Percentiles rank a stretch among this genome's conserved stretches.
These are phyloP conservation scores for Apiospora malaysiana DNA, from an alignment of 2,329 filamentous ascomycete genomes.

Conservation along the genomic window DNA sequence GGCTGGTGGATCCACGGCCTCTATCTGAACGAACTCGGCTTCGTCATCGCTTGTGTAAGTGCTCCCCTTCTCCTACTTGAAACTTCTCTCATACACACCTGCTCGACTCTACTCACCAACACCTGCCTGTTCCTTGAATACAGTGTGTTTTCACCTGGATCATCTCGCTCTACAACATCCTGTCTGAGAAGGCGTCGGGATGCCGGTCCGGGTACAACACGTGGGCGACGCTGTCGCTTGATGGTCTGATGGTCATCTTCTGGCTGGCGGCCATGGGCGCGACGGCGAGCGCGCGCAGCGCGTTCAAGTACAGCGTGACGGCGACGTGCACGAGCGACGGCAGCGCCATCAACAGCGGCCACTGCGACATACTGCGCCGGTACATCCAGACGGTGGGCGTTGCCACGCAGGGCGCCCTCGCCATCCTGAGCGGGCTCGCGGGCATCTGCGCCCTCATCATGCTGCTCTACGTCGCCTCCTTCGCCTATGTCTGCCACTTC, in stretches of 20 bases:
- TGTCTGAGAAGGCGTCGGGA: conserved; percentile 46
- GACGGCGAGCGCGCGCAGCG: conserved; percentile 46
- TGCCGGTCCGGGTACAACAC: conserved; percentile 49
- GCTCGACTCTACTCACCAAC: neutral
- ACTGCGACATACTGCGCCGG: conserved; percentile 40
- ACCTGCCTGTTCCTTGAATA: neutral
- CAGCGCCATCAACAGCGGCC: conserved; percentile 45
- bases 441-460: conserved; percentile 49
- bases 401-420: conserved; percentile 43
- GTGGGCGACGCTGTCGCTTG: conserved; percentile 50
- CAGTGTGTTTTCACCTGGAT: conserved; percentile 55
- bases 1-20: conserved; percentile 47
- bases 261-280: conserved; percentile 53
- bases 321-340: conserved; percentile 45
- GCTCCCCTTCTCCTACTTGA: neutral
- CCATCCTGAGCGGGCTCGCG: conserved; percentile 46
- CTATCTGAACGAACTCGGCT: conserved; percentile 47
- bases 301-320: conserved; percentile 41
- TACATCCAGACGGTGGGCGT: conserved; percentile 34
- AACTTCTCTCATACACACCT: neutral
- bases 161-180: conserved; percentile 47
- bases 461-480: conserved; percentile 39
- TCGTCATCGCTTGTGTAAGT: conserved; percentile 49
- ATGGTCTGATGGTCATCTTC: conserved; percentile 50
- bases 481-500: conserved; percentile 40